A percentile compares a stretch with the other conserved stretches of the same genome.
Conservation (phyloP, 2,329 filamentous ascomycete species). For the Apiospora saccharicola region DNA sequence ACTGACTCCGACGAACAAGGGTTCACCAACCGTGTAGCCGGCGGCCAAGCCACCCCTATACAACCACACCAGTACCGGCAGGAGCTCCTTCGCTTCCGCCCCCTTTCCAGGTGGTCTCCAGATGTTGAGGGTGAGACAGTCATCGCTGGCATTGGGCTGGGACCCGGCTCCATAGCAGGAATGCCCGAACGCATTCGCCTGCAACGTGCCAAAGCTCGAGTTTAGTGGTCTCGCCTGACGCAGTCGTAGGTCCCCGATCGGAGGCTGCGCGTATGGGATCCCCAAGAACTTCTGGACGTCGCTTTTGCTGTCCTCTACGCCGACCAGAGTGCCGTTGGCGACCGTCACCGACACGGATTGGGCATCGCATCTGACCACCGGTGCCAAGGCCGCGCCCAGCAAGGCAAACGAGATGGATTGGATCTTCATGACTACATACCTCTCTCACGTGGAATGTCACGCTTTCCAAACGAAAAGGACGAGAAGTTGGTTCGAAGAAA, state of each 20-base stretch:
- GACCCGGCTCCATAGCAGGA: not conserved
- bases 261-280: not conserved
- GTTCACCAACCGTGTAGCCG: no score
- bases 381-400: not conserved
- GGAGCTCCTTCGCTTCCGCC: conserved; percentile 17
- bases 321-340: not conserved
- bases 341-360: not conserved
- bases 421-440: not conserved
- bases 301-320: not conserved
- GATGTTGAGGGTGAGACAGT: conserved; percentile 48
- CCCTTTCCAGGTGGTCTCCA: conserved; percentile 38
- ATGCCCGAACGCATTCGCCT: not conserved
- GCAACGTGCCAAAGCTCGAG: not conserved
- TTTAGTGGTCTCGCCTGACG: not conserved
- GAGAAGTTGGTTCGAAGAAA: not conserved
- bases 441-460: no score
- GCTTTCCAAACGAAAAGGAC: not conserved
- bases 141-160: conserved; percentile 21
- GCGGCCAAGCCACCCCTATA: conserved; percentile 31
- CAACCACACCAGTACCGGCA: conserved; percentile 49
- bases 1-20: not conserved
- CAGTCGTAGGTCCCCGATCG: not conserved
- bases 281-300: not conserved
- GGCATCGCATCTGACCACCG: not conserved
- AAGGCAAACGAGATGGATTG: not conserved